Evolutionary conservation across 805 yeast genomes (phyloP), one percentile per base, ranked within the genome.

Genomic region (Limtongozyma cylindracea): DNA sequence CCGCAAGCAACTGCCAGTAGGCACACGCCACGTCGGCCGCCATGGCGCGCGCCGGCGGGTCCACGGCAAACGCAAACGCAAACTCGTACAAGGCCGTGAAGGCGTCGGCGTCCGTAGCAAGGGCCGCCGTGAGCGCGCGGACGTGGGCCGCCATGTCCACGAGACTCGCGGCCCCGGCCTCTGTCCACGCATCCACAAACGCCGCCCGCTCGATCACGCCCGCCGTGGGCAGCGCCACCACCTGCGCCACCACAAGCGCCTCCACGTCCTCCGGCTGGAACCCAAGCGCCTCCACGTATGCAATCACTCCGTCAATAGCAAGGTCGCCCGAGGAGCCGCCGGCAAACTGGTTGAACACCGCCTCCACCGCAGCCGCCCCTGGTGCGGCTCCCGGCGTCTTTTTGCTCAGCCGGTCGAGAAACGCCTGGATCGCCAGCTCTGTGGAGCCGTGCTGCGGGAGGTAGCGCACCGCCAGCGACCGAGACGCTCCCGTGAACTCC

Each of bases 301-400:
- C 31, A 7, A 82, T 39, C 1, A 94, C 71, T 1, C 93, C 94
- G 26, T 77, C 88, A 7, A 74, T 52, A 13, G 67, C 84, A 18
- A 80, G 74, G 19, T 27, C 33, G 8, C 46, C 39, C 1, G 37
- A 42, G 9, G 39, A 36, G 0, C 36, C 37, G 8, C 43, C 49
- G 20, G 29, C 27, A 29, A 48, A 50, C 21, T 35, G 30, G 17
- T 49, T 37, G 29, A 44, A 59, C 1, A 59, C 11, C 1, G 30
- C 31, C 10, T 31, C 31, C 18, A 57, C 23, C 18, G 19, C 19
- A 6, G 20, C 19, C n/a, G 27, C 25, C 11, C 18, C 15, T 7
- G 11, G 13, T 3, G 19, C 12, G 28, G 16, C 30, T 25, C 5
- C 33, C 24, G 25, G 29, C 35, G 6, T 11, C 12, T 12, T 16